Conservation (phyloP, 495 filamentous ascomycete genomes). For the Astrothelium subdiscretum region DNA sequence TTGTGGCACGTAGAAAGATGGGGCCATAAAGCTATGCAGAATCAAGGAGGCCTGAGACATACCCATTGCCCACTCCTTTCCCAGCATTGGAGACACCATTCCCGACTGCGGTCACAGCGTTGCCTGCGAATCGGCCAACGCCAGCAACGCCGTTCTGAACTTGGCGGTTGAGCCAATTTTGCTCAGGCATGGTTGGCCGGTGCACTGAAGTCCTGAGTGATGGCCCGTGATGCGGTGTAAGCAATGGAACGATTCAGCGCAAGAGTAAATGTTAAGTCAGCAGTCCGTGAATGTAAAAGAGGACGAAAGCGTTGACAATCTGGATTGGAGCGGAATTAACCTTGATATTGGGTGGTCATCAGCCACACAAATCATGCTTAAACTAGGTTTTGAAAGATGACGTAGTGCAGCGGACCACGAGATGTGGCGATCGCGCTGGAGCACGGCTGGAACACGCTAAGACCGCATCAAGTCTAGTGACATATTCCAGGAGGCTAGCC, state of each 20-base stretch:
- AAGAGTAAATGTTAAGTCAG: background rate
- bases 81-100: slow-evolving; percentile 31
- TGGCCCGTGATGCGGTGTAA: background rate
- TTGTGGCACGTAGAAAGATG: background rate
- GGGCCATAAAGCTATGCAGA: background rate
- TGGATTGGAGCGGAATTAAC: background rate
- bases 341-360: background rate
- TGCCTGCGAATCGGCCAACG: slow-evolving; percentile 27
- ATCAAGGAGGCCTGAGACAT: background rate
- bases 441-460: background rate
- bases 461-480: background rate
- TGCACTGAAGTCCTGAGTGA: background rate
- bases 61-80: slow-evolving; percentile 27
- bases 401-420: too few relatives aligned
- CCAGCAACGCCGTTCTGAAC: slow-evolving; percentile 21
- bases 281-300: background rate
- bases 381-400: too few relatives aligned
- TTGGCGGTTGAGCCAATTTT: slow-evolving; percentile 27
- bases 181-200: background rate
- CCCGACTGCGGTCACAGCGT: slow-evolving; percentile 25
- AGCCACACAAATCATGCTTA: background rate
- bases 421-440: too few relatives aligned
- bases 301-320: background rate
- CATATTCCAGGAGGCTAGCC: background rate
- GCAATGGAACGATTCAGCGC: background rate